Conservation (phyloP, 1,284 basidiomycete genomes). For the Ustilago vetiveriae region DNA sequence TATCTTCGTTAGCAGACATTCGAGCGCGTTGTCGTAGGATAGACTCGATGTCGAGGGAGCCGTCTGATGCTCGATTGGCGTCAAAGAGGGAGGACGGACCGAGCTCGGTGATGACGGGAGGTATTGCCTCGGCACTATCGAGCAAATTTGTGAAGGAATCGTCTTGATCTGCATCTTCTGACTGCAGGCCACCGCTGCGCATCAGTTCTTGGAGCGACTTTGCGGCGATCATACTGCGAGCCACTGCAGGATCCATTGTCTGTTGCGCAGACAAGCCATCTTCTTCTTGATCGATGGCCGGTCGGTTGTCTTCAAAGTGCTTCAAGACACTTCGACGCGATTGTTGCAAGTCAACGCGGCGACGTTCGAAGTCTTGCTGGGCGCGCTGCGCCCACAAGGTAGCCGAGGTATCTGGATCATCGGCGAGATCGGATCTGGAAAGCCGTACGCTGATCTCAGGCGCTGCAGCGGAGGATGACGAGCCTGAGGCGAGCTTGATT, state of each 20-base stretch:
- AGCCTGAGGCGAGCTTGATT: constrained; percentile 6
- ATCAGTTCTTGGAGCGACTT: constrained; percentile 41
- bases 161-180: constrained; percentile 9
- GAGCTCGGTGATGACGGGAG: neutral
- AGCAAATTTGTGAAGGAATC: constrained; percentile 26
- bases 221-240: constrained; percentile 40
- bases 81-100: constrained; percentile 47
- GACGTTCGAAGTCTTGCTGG: constrained; percentile 42
- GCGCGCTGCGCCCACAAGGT: constrained; percentile 37
- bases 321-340: constrained; percentile 19
- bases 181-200: constrained; percentile 29
- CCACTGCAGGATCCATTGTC: constrained; percentile 26
- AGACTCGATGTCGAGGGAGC: constrained; percentile 37
- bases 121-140: constrained; percentile 25
- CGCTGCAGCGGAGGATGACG: constrained; percentile 2
- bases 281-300: neutral
- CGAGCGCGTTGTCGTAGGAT: constrained; percentile 40
- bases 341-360: constrained; percentile 20
- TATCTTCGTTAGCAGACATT: constrained; percentile 13
- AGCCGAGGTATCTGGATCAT: constrained; percentile 12
- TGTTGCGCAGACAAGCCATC: neutral
- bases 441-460: neutral
- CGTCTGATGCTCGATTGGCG: constrained; percentile 27
- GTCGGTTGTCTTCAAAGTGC: constrained; percentile 1
- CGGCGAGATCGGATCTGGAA: neutral